phyloP scores from a whole-genome alignment of 352 stramenopile species.

The Globisporangium splendens region DNA sequence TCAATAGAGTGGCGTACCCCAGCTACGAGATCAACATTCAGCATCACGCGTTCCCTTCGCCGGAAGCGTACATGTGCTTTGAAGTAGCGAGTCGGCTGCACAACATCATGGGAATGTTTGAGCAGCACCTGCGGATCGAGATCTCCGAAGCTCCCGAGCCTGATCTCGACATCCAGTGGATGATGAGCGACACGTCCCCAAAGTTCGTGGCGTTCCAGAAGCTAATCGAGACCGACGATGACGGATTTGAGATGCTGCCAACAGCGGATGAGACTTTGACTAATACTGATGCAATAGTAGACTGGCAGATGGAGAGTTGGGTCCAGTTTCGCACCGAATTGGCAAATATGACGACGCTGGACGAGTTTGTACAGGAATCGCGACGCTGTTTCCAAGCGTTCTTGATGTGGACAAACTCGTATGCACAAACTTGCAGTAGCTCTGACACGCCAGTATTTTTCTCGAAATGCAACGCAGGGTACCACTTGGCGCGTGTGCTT shows the following conservation, averaged over 20 bases:
- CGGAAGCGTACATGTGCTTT: constrained; percentile 61
- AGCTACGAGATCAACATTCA: constrained; percentile 33
- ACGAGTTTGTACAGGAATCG: constrained; percentile 54
- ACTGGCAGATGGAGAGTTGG: constrained; percentile 54
- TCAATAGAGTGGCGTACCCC: constrained; percentile 66
- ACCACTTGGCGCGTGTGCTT: constrained; percentile 62
- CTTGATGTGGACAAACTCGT: constrained; percentile 33
- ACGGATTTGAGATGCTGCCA: constrained; percentile 15
- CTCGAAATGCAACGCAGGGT: constrained; percentile 62
- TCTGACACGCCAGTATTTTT: constrained; percentile 38
- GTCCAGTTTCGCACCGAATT: constrained; percentile 43
- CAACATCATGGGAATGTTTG: constrained; percentile 38
- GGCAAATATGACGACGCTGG: constrained; percentile 38
- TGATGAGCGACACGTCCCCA: constrained; percentile 27
- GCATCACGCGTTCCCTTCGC: constrained; percentile 36
- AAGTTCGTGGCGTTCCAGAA: constrained; percentile 52
- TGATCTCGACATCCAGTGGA: constrained; percentile 53
- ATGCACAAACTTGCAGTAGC: background rate
- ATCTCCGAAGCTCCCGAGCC: constrained; percentile 26
- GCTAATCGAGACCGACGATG: constrained; percentile 25
- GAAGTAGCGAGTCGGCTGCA: constrained; percentile 62
- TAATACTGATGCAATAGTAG: background rate
- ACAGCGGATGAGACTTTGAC: background rate
- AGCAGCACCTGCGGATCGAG: constrained; percentile 36
- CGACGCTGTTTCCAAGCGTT: constrained; percentile 46